Evolutionary conservation across 2,329 filamentous ascomycete genomes (phyloP), one percentile per base, ranked within the genome.

Genomic region (Colletotrichum somersetense): DNA sequence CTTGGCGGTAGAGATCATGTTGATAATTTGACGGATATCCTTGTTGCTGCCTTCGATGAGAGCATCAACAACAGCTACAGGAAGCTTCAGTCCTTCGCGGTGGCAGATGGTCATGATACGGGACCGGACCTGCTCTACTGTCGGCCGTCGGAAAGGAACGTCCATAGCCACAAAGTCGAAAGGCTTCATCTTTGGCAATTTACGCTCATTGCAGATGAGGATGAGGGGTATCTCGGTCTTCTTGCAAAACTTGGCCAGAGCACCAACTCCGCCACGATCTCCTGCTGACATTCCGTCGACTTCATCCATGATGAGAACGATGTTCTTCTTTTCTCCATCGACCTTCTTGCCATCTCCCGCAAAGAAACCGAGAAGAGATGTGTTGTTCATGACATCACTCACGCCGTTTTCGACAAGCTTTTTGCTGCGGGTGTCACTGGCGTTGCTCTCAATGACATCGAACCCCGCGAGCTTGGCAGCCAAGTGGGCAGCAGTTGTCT

Each of bases 271-370:
- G 75, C 96, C 96, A 73, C 96, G 92, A 80, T 99, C 96, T 79
- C 96, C 96, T 46, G 94, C 95, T 73, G 96, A 98, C 96, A 99
- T 98, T 64, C 96, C 96, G 78, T 99, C 96, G 5, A 99, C 96
- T 82, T 99, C 96, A 77, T 99, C 96, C 96, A 99, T 98, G 83
- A 99, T 94, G 61, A 99, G 85, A 7, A 98, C 94, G 44, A 98
- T 91, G 77, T 98, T 98, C 85, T 97, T 97, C 85, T 96, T 98
- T 20, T 87, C 87, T 5, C 85, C 83, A 56, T 98, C 92, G 4
- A 97, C 91, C 69, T 91, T 89, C 81, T 96, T 93, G 33, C 93
- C 93, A 67, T 95, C 93, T 2, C 91, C 91, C 8, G 95, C 91
- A 80, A 98, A 99, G 82, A 93, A 99, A 1, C 96, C 96, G 68